Base-by-base conservation (phyloP, 352 stramenopile genomes). In the Pythium rhizo-oryzae region DNA sequence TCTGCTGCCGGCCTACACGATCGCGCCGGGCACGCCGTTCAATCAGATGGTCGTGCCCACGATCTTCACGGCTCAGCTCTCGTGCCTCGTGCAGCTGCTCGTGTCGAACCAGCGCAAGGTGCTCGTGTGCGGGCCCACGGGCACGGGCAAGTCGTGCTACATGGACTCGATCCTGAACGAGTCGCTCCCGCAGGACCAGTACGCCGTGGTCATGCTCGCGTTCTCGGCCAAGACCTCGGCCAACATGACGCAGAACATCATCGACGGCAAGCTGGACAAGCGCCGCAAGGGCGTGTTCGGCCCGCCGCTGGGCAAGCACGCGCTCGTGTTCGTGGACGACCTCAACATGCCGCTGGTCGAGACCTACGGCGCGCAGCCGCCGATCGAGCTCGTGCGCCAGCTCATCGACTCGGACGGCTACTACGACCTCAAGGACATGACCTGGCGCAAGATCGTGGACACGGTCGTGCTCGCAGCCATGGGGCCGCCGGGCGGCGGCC, bases 291-390 rank as follows among this genome's bases (percentile, higher is more conserved):
- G 90, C 37, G 90, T 98, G 2, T 98, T 92, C 62, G 94, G 94
- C 0, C 94, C 94, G 12, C 92, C 94, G 13, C 59, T 97, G 51
- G 91, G 92, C 15, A 94, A 97, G 59, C 74, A 83, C 54, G 83
- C 82, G 21, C 82, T 98, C 11, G 69, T 98, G 13, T 98, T 98
- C 74, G 92, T 98, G 4, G 94, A 98, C 60, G 93, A 98, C 71
- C 67, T 98, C n/a, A 98, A 98, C 57, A 98, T 98, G 94, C 94
- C 94, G n/a, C 76, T 97, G 8, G 90, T 98, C 0, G 93, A 98
- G 71, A 97, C 88, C 5, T 98, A 98, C 63, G 94, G 92, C 5
- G 94, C 93, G 2, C 94, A 98, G 71, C 93, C 93, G 21, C 94
- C 94, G 1, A 96, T 98, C 46, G 94, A 98, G 64, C 75, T 98